Evolutionary conservation across 169 alveolate species (phyloP).

Genomic region (Besnoitia besnoiti): DNA sequence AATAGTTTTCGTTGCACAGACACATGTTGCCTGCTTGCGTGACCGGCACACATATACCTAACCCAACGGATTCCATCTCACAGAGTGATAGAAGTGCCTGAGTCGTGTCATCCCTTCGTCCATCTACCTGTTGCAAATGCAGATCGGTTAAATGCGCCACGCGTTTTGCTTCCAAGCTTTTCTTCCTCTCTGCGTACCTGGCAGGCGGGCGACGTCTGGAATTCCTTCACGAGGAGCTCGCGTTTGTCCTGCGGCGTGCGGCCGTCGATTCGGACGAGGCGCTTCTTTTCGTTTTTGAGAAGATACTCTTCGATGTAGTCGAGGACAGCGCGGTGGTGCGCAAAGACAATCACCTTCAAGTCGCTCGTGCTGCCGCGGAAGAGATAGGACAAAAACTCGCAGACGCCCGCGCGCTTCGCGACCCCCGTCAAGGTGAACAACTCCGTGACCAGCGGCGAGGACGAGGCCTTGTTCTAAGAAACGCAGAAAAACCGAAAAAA

Average conservation of each 20-base stretch:
- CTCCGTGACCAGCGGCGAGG: slow-evolving; percentile 58
- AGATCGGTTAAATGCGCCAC: no score
- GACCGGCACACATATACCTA: no score
- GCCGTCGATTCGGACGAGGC: slow-evolving; percentile 94
- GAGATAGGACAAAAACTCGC: slow-evolving; percentile 91
- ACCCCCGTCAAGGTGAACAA: slow-evolving; percentile 91
- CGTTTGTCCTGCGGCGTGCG: slow-evolving; percentile 86
- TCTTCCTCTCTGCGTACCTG: no score
- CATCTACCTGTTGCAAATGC: no score
- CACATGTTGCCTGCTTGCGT: no score
- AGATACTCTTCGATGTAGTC: slow-evolving; percentile 85
- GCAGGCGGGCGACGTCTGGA: slow-evolving; percentile 83
- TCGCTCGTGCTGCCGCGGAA: slow-evolving; percentile 80
- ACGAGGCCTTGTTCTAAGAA: not conserved
- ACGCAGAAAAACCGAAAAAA: not conserved
- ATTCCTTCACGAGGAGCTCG: slow-evolving; percentile 88
- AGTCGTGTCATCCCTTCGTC: no score
- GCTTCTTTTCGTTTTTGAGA: slow-evolving; percentile 39
- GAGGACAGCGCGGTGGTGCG: slow-evolving; percentile 93
- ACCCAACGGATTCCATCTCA: no score
- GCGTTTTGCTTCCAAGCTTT: no score
- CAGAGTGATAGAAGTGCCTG: no score
- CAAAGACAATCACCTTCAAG: slow-evolving; percentile 92
- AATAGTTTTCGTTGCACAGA: no score
- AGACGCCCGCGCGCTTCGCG: slow-evolving; percentile 92